Base-by-base conservation (phyloP, 495 filamentous ascomycete genomes). In the Hypomontagnella submonticulosa region DNA sequence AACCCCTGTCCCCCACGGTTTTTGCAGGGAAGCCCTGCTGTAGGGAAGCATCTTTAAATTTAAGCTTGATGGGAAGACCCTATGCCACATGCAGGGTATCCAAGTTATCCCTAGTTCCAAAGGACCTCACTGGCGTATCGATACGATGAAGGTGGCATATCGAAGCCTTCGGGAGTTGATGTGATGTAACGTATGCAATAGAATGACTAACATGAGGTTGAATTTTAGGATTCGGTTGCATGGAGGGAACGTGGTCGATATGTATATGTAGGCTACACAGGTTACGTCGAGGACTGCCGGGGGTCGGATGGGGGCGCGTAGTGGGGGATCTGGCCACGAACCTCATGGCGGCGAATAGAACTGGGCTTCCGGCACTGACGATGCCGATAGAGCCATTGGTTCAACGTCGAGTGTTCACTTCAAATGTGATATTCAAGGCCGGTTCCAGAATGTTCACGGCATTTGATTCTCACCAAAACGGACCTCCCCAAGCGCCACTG, bases 151-250 rank as follows among this genome's bases (percentile, higher is more conserved):
- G 42, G 42, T 41, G 12, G 33, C 34, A 65, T 57, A 51, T 9
- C 27, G 40, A 49, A 4, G 34, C 49, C 48, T 41, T 42, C 15
- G 42, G 55, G 55, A 36, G 48, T 59, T 59, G 18, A 23, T 43
- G 47, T 57, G 33, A 66, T 55, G 55, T 30, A 59, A 59, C 62
- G 6, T 36, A 49, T 44, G 32, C 15, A 60, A 40, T 36, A 37
- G 32, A 52, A 50, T 44, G 6, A 32, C 30, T 10, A 30, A 44
- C 27, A 18, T 47, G 30, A 43, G 18, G 10, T 16, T 61, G 19
- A 57, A 32, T 42, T 43, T 9, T 37, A 8, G 20, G 32, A 7
- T 42, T 59, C 34, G 19, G 11, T 47, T 48, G 43, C 37, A 63
- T 37, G 37, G 16, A 53, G 32, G 19, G 13, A 53, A 44, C 32